Conservation (phyloP, 2,329 filamentous ascomycete genomes). For the Pseudopyricularia cyperi region DNA sequence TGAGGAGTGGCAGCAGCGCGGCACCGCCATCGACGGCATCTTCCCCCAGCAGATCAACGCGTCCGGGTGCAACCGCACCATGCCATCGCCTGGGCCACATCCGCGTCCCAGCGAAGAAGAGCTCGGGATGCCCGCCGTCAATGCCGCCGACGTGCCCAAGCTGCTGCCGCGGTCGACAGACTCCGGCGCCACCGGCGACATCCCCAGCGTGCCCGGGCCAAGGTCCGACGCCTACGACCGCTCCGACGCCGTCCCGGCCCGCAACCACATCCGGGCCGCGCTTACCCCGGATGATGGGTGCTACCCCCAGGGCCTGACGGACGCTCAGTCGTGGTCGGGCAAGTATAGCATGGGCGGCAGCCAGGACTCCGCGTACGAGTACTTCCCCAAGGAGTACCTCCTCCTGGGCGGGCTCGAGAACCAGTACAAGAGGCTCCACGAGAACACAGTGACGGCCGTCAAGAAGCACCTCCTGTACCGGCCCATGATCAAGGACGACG, state of each 20-base stretch:
- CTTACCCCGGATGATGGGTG: conserved; percentile 31
- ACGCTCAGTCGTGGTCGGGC: conserved; percentile 29
- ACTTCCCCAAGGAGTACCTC: conserved; percentile 59
- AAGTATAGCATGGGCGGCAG: conserved; percentile 48
- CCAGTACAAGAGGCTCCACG: conserved; percentile 64
- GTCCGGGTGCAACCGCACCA: conserved; percentile 59
- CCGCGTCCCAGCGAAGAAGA: neutral
- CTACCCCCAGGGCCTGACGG: conserved; percentile 43
- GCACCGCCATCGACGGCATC: conserved; percentile 60
- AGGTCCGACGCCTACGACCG: neutral
- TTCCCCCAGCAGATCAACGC: conserved; percentile 71
- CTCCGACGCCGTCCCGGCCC: neutral
- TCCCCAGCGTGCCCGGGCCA: neutral
- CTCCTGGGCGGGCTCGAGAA: conserved; percentile 61
- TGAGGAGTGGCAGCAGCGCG: conserved; percentile 56
- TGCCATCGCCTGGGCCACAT: conserved; percentile 12
- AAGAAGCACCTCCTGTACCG: conserved; percentile 65
- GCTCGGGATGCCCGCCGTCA: neutral
- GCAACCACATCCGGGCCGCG: conserved; percentile 14
- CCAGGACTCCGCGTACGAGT: conserved; percentile 61
- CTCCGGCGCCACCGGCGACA: neutral
- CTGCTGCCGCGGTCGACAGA: neutral
- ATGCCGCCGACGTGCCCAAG: neutral
- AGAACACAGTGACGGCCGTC: conserved; percentile 51
- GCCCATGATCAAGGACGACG: conserved; percentile 55